These are phyloP conservation scores for Phytophthora meadii DNA, from an alignment of 352 stramenopile genomes.

Conservation along the genomic window DNA sequence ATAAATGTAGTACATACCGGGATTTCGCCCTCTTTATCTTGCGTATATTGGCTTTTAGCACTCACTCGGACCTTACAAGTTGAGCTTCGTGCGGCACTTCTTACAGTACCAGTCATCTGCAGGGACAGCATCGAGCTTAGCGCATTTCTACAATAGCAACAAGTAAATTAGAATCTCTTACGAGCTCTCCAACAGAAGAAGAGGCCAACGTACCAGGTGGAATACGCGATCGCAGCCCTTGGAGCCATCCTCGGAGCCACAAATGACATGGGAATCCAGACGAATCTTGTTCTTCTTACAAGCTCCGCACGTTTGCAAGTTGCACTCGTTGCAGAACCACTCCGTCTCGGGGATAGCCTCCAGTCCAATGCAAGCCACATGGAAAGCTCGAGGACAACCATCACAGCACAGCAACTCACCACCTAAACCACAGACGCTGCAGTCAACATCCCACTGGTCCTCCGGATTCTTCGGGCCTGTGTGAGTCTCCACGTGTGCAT, in stretches of 20 bases:
- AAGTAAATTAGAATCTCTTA: constrained; percentile 13
- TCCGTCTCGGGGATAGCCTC: constrained; percentile 71
- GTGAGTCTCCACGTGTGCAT: constrained; percentile 30
- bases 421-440: constrained; percentile 84
- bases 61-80: constrained; percentile 33
- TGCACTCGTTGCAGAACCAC: constrained; percentile 92
- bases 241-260: constrained; percentile 86
- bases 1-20: background rate
- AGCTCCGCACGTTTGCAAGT: constrained; percentile 75
- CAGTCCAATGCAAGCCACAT: constrained; percentile 87
- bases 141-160: constrained; percentile 80
- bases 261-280: constrained; percentile 91
- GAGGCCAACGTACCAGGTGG: constrained; percentile 68
- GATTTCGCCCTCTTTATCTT: constrained; percentile 18
- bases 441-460: constrained; percentile 91
- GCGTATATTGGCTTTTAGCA: constrained; percentile 25
- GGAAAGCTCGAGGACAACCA: constrained; percentile 92
- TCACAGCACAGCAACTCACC: constrained; percentile 92
- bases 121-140: constrained; percentile 75
- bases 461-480: constrained; percentile 47
- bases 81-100: constrained; percentile 60
- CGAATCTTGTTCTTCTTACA: constrained; percentile 91
- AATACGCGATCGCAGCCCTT: constrained; percentile 90
- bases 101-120: constrained; percentile 92
- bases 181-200: background rate